Base-by-base conservation (phyloP, 2,329 filamentous ascomycete genomes). In the Penicillium oxalicum region DNA sequence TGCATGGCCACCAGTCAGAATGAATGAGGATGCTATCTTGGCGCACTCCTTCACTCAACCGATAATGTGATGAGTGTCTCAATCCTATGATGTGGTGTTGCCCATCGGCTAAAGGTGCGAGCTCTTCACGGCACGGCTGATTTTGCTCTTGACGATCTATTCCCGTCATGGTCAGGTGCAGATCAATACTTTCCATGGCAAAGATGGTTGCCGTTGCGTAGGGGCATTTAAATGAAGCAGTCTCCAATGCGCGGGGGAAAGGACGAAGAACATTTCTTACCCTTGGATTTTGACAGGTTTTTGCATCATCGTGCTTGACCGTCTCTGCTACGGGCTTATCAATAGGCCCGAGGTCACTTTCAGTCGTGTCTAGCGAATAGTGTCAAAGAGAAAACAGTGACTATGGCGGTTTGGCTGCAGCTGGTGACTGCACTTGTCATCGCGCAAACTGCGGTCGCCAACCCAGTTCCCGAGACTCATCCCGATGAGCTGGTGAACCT, bases 391-490 rank as follows among this genome's bases (percentile, higher is more conserved):
- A 7, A 32, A 11, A 8, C 29, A 7, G 29, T 4, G 29, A 32
- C 49, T 45, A 60, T 60, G 58, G 46, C 55, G 45, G 51, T 47
- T 12, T 60, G 55, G 58, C 51, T 41, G 32, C 42, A 47, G 27
- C 37, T 58, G 44, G 53, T 50, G 13, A 36, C 58, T 32, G 52
- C 54, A 44, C 45, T 51, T 48, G 44, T 57, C 40, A 48, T 57
- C 1, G 44, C 48, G 6, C 51, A 55, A 11, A n/a, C 45, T 9
- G 11, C 53, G 11, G 29, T 44, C 13, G 45, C 47, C 27, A 52
- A 53, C 6, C 52, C 50, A 25, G 52, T 53, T 5, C 41, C 49
- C 34, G 51, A 53, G 8, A 39, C n/a, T 28, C 45, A 47, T 34
- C 32, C 13, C 11, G 43, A 53, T 0, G 44, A 51, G 1, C 25